Percentiles rank a stretch among this genome's conserved stretches.
Evolutionary conservation across 768 basidiomycete genomes (phyloP).

Genomic region (Leccinum disarticulatum): DNA sequence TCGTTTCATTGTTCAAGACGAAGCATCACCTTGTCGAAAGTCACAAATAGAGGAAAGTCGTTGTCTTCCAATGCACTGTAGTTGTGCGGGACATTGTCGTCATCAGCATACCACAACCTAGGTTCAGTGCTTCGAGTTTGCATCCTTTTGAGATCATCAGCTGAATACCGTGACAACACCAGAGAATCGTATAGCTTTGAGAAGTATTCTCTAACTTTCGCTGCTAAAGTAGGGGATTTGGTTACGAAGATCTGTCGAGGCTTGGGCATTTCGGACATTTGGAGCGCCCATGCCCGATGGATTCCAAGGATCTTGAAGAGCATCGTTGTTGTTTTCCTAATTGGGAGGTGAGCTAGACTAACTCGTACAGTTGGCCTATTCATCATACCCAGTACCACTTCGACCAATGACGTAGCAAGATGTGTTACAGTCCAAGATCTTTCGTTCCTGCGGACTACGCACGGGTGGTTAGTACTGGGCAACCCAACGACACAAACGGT

Average conservation of each 20-base stretch:
- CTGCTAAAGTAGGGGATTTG: slow-evolving; percentile 61
- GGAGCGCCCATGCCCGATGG: slow-evolving; percentile 50
- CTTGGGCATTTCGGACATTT: slow-evolving; percentile 35
- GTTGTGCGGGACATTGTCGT: slow-evolving; percentile 38
- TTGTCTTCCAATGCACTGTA: slow-evolving; percentile 57
- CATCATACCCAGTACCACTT: slow-evolving; percentile 68
- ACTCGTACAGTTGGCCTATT: not conserved
- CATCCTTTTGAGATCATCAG: slow-evolving; percentile 38
- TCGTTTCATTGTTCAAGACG: not conserved
- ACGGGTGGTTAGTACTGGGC: slow-evolving; percentile 7
- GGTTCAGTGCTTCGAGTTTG: slow-evolving; percentile 18
- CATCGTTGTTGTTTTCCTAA: slow-evolving; percentile 75
- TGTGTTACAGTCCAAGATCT: slow-evolving; percentile 55
- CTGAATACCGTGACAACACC: slow-evolving; percentile 34
- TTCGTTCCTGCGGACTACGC: slow-evolving; percentile 46
- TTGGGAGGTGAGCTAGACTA: not conserved
- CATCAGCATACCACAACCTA: slow-evolving; percentile 33
- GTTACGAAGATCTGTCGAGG: slow-evolving; percentile 75
- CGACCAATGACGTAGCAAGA: slow-evolving; percentile 70
- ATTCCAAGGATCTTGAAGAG: slow-evolving; percentile 73
- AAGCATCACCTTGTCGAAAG: slow-evolving; percentile 55
- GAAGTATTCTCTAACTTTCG: slow-evolving; percentile 68
- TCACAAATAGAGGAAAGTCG: slow-evolving; percentile 71
- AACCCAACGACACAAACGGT: not conserved
- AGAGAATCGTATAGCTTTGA: slow-evolving; percentile 49